Base-by-base conservation (phyloP, 1,139 yeast species). In the Pichia sp. region DNA sequence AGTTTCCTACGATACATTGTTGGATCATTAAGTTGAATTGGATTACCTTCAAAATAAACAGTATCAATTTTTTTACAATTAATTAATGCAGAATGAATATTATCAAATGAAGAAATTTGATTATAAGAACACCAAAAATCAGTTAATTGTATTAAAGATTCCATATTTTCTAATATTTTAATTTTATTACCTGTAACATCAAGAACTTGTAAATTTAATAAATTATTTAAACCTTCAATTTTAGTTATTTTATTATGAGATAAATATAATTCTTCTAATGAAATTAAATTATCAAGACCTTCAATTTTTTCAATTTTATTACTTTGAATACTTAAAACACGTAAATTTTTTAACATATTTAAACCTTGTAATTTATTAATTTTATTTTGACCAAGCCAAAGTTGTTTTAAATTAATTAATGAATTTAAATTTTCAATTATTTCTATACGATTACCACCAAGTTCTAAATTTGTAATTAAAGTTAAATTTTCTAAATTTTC, bases 51-150 rank as follows among this genome's bases (percentile, higher is more conserved):
- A 54, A 94, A 79, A 60, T 94, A 94, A 6, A 94, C 96, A 0
- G 96, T 87, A 47, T 89, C 95, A 46, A 94, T 69, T 6, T 74
- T 71, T 2, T 79, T 76, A 45, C 87, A 68, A 35, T 68, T 69
- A 16, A 82, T 79, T 48, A 92, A 71, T 60, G 87, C 81, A 35
- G 72, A 64, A 39, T 78, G 80, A 38, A 94, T 67, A 47, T 87
- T 83, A 38, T 79, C 79, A 62, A 87, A 90, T 37, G 76, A 70
- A 30, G 77, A 74, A 28, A 94, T 64, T 56, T 74, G 64, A 63
- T 92, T 94, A 55, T 79, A 78, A 0, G 96, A 86, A 30, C 95
- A 89, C 98, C 98, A 94, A 44, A 94, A 70, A 63, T 94, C 99
- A 9, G 96, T 89, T 52, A 94, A 70, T 31, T 82, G 63, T 0